These are phyloP conservation scores for Cichorium intybus DNA, from an alignment of 140 eudicot species.

Conservation along the genomic window DNA sequence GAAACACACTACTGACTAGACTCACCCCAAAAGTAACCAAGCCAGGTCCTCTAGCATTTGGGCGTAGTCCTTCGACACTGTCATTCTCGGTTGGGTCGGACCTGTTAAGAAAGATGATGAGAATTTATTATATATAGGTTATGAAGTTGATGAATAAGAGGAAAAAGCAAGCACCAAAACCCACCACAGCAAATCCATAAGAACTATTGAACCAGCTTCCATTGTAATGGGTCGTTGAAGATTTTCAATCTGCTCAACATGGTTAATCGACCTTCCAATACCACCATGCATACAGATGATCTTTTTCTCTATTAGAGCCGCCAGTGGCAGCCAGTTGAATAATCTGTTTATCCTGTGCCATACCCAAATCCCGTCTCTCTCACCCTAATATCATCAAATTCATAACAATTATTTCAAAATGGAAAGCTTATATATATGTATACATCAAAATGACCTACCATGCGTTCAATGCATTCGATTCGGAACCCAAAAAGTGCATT, in stretches of 20 bases:
- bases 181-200: slow-evolving; percentile 91
- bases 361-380: slow-evolving; percentile 96
- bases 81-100: slow-evolving; percentile 97
- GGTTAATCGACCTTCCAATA: slow-evolving; percentile 93
- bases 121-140: not conserved
- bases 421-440: too few species aligned
- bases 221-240: slow-evolving; percentile 91
- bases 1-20: not conserved
- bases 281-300: slow-evolving; percentile 99
- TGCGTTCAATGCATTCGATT: slow-evolving; percentile 95
- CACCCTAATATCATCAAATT: slow-evolving; percentile 54
- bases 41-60: slow-evolving; percentile 99
- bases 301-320: slow-evolving; percentile 91
- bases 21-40: slow-evolving; percentile 92
- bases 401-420: not conserved
- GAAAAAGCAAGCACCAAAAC: not conserved
- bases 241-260: slow-evolving; percentile 81
- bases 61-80: slow-evolving; percentile 93
- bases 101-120: slow-evolving; percentile 40
- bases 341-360: slow-evolving; percentile 94
- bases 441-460: too few species aligned
- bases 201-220: slow-evolving; percentile 97
- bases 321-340: slow-evolving; percentile 93
- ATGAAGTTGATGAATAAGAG: not conserved
- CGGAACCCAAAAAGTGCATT: slow-evolving; percentile 99